phyloP scores from a whole-genome alignment of 2,329 filamentous ascomycete genomes.

The Sphaerulina vaccinii region DNA sequence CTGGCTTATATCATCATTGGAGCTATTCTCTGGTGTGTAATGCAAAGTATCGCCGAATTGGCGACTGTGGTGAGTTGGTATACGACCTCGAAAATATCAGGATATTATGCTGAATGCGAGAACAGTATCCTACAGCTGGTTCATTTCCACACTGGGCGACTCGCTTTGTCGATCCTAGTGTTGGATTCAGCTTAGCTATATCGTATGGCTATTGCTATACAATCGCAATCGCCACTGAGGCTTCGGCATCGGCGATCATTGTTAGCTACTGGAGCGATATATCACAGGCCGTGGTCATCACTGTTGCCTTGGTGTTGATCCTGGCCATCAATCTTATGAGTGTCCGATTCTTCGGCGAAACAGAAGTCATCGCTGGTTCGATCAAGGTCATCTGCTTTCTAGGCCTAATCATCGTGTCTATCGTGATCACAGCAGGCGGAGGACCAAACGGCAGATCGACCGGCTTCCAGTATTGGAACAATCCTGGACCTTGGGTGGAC shows the following conservation, averaged over 20 bases:
- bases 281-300: constrained; percentile 28
- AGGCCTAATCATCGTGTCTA: constrained; percentile 38
- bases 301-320: constrained; percentile 25
- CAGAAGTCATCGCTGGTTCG: constrained; percentile 21
- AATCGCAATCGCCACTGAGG: constrained; percentile 28
- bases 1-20: constrained; percentile 42
- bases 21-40: constrained; percentile 34
- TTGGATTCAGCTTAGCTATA: constrained; percentile 38
- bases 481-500: constrained; percentile 35
- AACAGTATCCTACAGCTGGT: constrained; percentile 28
- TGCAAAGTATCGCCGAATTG: constrained; percentile 36
- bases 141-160: constrained; percentile 35
- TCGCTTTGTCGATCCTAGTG: constrained; percentile 36
- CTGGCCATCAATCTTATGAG: constrained; percentile 28
- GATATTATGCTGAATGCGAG: too few species aligned
- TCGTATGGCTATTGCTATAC: constrained; percentile 35
- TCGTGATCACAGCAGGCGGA: constrained; percentile 42
- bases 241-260: constrained; percentile 31
- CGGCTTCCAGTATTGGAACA: constrained; percentile 24
- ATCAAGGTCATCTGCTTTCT: constrained; percentile 43
- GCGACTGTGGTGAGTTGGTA: constrained; percentile 19
- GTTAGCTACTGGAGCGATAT: constrained; percentile 30
- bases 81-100: too few species aligned
- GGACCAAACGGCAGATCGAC: constrained; percentile 36
- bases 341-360: constrained; percentile 25